phyloP scores from a whole-genome alignment of 352 stramenopile genomes.

The Phytophthora ramorum region DNA sequence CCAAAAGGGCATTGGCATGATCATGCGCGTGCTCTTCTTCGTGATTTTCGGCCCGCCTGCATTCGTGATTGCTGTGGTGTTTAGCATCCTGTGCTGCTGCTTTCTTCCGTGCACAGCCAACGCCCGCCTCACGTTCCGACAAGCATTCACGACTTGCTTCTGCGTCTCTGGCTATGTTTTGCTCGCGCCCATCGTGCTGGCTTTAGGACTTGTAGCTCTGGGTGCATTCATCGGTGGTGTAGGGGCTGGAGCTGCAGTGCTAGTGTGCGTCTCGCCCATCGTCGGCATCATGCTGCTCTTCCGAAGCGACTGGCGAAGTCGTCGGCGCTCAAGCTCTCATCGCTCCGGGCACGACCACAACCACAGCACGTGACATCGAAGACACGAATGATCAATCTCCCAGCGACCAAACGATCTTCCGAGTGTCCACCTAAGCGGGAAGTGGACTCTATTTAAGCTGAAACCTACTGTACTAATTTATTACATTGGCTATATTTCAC shows the following conservation, averaged over 20 bases:
- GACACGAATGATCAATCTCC: conserved; percentile 39
- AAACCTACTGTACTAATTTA: conserved; percentile 12
- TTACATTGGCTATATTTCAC: not conserved
- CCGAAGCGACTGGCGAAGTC: conserved; percentile 18
- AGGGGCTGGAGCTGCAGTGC: conserved; percentile 34
- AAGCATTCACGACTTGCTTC: conserved; percentile 72
- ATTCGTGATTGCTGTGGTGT: conserved; percentile 61
- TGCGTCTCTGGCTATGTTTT: conserved; percentile 65
- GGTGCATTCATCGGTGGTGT: conserved; percentile 35
- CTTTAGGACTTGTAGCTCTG: conserved; percentile 34
- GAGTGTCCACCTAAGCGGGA: conserved; percentile 23
- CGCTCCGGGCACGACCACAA: conserved; percentile 15
- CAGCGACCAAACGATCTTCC: conserved; percentile 39
- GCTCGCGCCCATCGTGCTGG: conserved; percentile 53
- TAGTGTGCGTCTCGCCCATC: conserved; percentile 38
- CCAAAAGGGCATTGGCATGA: conserved; percentile 41
- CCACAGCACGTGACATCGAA: conserved; percentile 31
- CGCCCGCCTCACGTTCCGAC: conserved; percentile 50
- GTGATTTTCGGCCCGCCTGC: conserved; percentile 71
- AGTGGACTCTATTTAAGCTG: conserved; percentile 21
- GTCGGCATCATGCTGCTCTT: conserved; percentile 35
- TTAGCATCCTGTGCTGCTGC: conserved; percentile 67
- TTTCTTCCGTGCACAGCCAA: conserved; percentile 66
- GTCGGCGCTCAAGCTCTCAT: conserved; percentile 9
- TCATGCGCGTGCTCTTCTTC: conserved; percentile 65